Evolutionary conservation across 768 basidiomycete genomes (phyloP).

Genomic region (Boletus edulis): DNA sequence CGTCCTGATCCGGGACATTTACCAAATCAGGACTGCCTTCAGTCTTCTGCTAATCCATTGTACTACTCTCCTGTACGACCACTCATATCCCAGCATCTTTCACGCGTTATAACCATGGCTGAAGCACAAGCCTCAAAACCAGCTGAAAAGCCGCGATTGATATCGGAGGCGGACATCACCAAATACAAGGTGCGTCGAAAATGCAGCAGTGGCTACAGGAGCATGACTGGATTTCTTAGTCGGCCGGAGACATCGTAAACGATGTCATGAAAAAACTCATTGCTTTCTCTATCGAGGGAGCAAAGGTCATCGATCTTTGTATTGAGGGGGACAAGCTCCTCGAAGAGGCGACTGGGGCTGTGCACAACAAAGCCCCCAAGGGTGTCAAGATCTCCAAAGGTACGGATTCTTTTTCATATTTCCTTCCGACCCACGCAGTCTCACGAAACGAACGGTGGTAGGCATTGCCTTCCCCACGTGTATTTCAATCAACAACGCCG

Average conservation of each 20-base stretch:
- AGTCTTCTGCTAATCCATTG: not conserved
- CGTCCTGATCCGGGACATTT: constrained; percentile 7
- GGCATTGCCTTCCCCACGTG: constrained; percentile 94
- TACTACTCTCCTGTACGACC: constrained; percentile 6
- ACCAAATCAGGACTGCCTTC: constrained; percentile 24
- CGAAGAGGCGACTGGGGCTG: constrained; percentile 76
- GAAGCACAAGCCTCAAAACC: constrained; percentile 48
- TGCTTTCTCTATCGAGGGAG: constrained; percentile 71
- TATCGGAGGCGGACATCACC: constrained; percentile 72
- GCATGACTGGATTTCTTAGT: constrained; percentile 39
- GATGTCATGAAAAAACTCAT: constrained; percentile 84
- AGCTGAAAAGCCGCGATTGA: constrained; percentile 53
- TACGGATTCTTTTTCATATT: constrained; percentile 32
- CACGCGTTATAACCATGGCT: constrained; percentile 45
- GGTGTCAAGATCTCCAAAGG: constrained; percentile 88
- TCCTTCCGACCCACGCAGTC: not conserved
- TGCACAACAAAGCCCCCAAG: constrained; percentile 90
- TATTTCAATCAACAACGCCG: constrained; percentile 92
- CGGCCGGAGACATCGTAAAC: constrained; percentile 89
- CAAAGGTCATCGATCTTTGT: constrained; percentile 88
- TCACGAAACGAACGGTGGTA: constrained; percentile 29
- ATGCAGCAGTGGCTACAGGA: constrained; percentile 15
- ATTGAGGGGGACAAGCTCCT: constrained; percentile 91
- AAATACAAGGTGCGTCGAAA: constrained; percentile 72
- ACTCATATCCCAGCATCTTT: constrained; percentile 1